Percentiles rank a stretch among this genome's conserved stretches.
phyloP scores from a whole-genome alignment of 106 monocot species.

The Cymbidium sinense region DNA sequence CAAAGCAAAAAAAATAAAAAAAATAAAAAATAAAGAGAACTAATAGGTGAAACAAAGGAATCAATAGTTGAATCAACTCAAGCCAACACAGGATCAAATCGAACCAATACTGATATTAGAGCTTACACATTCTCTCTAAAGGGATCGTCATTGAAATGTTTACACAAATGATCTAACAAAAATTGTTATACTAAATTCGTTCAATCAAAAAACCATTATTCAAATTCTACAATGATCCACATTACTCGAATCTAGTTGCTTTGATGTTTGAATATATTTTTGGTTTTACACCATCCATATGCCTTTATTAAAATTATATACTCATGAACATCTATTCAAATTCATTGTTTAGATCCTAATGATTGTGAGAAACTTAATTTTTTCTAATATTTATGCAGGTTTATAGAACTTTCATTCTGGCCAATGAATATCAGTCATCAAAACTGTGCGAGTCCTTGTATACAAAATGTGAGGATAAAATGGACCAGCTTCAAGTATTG shows the following conservation, averaged over 20 bases:
- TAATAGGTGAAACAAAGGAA: too few relatives aligned
- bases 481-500: conserved; percentile 90
- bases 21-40: too few relatives aligned
- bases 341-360: not conserved
- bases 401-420: conserved; percentile 49
- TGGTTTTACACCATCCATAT: not conserved
- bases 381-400: conserved; percentile 29
- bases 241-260: not conserved
- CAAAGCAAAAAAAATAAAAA: too few relatives aligned
- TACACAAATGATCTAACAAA: too few relatives aligned
- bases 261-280: not conserved
- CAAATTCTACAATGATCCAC: not conserved
- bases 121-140: too few relatives aligned
- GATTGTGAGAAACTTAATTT: not conserved
- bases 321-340: not conserved
- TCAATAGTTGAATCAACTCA: too few relatives aligned
- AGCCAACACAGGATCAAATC: too few relatives aligned
- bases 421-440: conserved; percentile 93
- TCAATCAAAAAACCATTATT: not conserved
- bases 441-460: conserved; percentile 80
- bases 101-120: too few relatives aligned
- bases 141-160: too few relatives aligned
- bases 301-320: not conserved
- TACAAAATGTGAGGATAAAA: conserved; percentile 83
- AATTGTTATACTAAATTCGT: not conserved